Conservation (phyloP, 1,139 yeast species). For the Nematodospora anomalae region DNA sequence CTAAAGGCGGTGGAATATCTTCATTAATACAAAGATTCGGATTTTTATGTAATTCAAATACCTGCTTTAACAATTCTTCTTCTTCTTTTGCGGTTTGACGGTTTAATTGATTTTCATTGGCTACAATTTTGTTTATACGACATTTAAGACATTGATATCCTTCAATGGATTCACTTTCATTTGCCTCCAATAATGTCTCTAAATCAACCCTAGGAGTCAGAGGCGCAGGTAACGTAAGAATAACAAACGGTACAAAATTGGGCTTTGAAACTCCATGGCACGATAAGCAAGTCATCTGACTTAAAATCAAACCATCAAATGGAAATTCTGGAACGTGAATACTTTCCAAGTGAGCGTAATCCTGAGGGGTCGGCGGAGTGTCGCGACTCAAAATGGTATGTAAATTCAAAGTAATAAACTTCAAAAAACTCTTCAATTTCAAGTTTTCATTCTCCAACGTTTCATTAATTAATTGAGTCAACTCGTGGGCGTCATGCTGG, state of each 20-base stretch:
- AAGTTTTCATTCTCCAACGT: constrained; percentile 69
- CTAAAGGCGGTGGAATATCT: constrained; percentile 50
- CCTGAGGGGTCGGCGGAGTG: constrained; percentile 14
- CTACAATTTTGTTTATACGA: constrained; percentile 51
- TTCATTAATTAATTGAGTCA: constrained; percentile 77
- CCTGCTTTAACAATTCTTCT: constrained; percentile 21
- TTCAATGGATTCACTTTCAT: constrained; percentile 67
- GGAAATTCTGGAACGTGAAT: constrained; percentile 63
- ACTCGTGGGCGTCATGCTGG: constrained; percentile 95
- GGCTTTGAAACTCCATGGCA: constrained; percentile 69
- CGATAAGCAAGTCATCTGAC: constrained; percentile 65
- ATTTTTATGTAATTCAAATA: constrained; percentile 32
- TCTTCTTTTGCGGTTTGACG: constrained; percentile 18
- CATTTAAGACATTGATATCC: constrained; percentile 82
- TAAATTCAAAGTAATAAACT: constrained; percentile 28
- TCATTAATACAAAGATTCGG: constrained; percentile 55
- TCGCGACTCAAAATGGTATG: constrained; percentile 18
- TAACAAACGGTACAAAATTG: constrained; percentile 61
- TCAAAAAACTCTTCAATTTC: constrained; percentile 27
- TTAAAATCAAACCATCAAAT: constrained; percentile 64
- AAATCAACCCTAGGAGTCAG: constrained; percentile 51
- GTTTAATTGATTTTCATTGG: constrained; percentile 24
- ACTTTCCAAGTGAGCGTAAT: constrained; percentile 23
- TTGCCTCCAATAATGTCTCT: constrained; percentile 54
- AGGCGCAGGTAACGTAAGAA: constrained; percentile 76